Conservation (phyloP, 2,329 filamentous ascomycete species). For the Fusarium incarnatum region DNA sequence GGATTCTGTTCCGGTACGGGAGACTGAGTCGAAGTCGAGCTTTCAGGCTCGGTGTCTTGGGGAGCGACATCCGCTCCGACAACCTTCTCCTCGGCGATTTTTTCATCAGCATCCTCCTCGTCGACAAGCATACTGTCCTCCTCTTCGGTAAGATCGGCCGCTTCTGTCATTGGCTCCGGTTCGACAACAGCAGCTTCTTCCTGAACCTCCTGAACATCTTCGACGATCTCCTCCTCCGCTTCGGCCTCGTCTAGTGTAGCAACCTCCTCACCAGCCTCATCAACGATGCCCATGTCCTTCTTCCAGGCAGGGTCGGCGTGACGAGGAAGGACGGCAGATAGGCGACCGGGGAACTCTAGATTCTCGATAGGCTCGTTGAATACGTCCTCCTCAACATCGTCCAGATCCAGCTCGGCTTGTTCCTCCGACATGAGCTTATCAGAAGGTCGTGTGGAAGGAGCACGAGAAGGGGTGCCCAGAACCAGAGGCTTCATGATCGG, state of each 20-base stretch:
- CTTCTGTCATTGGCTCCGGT: background rate
- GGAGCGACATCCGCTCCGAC: constrained; percentile 24
- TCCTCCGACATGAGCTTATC: constrained; percentile 55
- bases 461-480: constrained; percentile 48
- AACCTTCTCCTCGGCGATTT: background rate
- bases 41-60: constrained; percentile 12
- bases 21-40: constrained; percentile 23
- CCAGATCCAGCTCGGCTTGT: constrained; percentile 38
- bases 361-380: constrained; percentile 51
- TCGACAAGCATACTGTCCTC: constrained; percentile 45
- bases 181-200: constrained; percentile 6
- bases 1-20: constrained; percentile 38
- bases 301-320: constrained; percentile 55
- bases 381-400: constrained; percentile 47
- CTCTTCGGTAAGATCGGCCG: constrained; percentile 29
- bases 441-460: constrained; percentile 47
- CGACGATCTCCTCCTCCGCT: background rate
- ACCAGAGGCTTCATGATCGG: constrained; percentile 54
- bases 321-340: constrained; percentile 60
- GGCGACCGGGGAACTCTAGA: constrained; percentile 58
- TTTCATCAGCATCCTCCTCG: constrained; percentile 32
- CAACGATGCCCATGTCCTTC: constrained; percentile 49
- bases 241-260: constrained; percentile 4
- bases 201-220: background rate
- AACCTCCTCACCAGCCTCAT: constrained; percentile 42